A percentile compares a stretch with the other conserved stretches of the same genome.
Conservation (phyloP, 179 eudicot species). For the Corrigiola litoralis region DNA sequence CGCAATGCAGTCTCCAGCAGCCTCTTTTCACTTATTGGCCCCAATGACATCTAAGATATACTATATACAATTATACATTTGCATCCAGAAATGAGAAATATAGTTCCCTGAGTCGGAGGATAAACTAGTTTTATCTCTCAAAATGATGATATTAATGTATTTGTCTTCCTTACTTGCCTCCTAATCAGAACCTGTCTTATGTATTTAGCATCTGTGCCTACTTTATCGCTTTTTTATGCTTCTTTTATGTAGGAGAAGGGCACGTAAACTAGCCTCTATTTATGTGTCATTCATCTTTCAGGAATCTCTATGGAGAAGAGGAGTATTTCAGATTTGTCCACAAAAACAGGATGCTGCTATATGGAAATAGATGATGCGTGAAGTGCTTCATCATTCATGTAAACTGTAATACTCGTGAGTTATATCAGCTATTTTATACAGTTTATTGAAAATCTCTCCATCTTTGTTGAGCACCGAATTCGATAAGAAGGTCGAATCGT, state of each 20-base stretch:
- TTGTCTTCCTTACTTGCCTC: too few relatives aligned
- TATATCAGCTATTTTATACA: too few relatives aligned
- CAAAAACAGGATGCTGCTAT: conserved; percentile 21
- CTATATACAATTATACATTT: too few relatives aligned
- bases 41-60: too few relatives aligned
- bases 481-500: background rate
- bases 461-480: background rate
- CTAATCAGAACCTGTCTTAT: too few relatives aligned
- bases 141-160: too few relatives aligned
- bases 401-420: conserved; percentile 16
- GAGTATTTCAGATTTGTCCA: conserved; percentile 42
- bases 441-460: background rate
- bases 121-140: too few relatives aligned
- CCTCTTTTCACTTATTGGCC: too few relatives aligned
- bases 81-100: too few relatives aligned
- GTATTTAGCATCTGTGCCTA: too few relatives aligned
- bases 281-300: conserved; percentile 25
- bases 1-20: too few relatives aligned
- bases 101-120: too few relatives aligned
- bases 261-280: background rate
- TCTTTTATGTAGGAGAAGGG: background rate
- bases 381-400: background rate
- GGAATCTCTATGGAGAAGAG: conserved; percentile 57
- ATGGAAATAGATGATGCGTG: conserved; percentile 14
- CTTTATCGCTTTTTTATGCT: background rate